phyloP scores from a whole-genome alignment of 2,329 filamentous ascomycete species.

The Venturia oleaginea region DNA sequence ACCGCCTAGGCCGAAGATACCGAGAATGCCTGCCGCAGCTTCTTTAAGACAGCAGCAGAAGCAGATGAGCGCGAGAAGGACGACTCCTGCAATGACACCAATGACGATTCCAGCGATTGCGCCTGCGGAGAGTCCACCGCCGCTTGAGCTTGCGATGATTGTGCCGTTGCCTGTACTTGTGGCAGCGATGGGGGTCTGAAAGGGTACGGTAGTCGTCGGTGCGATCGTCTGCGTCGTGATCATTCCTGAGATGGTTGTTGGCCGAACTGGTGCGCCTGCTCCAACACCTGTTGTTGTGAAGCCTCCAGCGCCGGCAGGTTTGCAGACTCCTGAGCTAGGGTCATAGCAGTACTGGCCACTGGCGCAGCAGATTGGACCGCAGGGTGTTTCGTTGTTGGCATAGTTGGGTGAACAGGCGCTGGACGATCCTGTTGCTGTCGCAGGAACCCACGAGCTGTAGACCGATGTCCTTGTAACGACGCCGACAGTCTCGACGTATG shows the following conservation, averaged over 20 bases:
- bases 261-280: constrained; percentile 30
- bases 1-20: constrained; percentile 53
- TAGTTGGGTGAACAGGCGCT: constrained; percentile 35
- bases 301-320: constrained; percentile 44
- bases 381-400: constrained; percentile 45
- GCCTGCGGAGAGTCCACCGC: constrained; percentile 50
- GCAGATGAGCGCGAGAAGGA: constrained; percentile 60
- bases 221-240: constrained; percentile 36
- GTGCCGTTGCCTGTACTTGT: constrained; percentile 37
- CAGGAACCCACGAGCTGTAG: constrained; percentile 38
- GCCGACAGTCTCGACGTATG: constrained; percentile 47
- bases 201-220: constrained; percentile 40
- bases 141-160: constrained; percentile 21
- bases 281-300: constrained; percentile 39
- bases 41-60: constrained; percentile 55
- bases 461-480: constrained; percentile 45
- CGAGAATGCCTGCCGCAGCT: constrained; percentile 50
- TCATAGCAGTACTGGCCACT: constrained; percentile 57
- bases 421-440: constrained; percentile 20
- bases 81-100: constrained; percentile 57
- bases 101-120: constrained; percentile 77
- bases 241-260: constrained; percentile 47
- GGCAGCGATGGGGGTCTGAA: constrained; percentile 41
- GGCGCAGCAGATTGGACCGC: constrained; percentile 62
- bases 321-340: constrained; percentile 45